Evolutionary conservation across 768 basidiomycete species (phyloP), one percentile per base, ranked within the genome.

Genomic region (Russula lepida): DNA sequence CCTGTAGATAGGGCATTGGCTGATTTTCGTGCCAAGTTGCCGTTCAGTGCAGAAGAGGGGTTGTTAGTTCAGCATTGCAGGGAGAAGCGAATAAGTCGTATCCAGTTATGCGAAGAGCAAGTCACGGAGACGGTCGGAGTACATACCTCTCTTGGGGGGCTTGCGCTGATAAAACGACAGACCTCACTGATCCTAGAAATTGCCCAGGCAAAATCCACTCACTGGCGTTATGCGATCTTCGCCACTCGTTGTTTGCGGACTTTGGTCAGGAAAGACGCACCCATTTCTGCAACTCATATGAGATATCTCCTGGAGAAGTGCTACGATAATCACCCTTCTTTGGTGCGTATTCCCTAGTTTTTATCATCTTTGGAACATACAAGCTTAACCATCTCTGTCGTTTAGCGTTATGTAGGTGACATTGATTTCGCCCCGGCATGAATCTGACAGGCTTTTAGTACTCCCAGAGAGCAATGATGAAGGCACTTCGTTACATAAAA

Each of bases 191-290:
- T 87, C 19, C 71, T 88, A 33, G 76, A 79, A 30, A 77, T 89
- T 39, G 88, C 82, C 1, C 77, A 81, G 23, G 81, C 83, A 28
- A 66, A 79, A 3, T 72, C 75, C 17, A 91, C 86, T 5, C 90
- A 93, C 69, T 92, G 90, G 90, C 80, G 84, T 58, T 93, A 93
- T 69, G 75, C 77, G 6, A 86, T 90, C 44, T 82, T 83, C 39
- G 87, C 88, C 11, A 76, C 84, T 30, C 78, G 86, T 58, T 81
- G 82, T 68, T 74, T 92, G 17, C 79, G 88, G 28, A 81, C 87
- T 3, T 73, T 92, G 15, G 76, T 90, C 50, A 77, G 89, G 21
- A 81, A 83, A 2, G 90, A 93, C 70, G 68, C 68, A 1, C 80
- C 84, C 13, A 71, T 80, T 57, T 75, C 75, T 27, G 64, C 78